Percentiles rank a stretch among this genome's conserved stretches.
Evolutionary conservation across 2,329 filamentous ascomycete genomes (phyloP).

Genomic region (Daldinia eschscholtzii): DNA sequence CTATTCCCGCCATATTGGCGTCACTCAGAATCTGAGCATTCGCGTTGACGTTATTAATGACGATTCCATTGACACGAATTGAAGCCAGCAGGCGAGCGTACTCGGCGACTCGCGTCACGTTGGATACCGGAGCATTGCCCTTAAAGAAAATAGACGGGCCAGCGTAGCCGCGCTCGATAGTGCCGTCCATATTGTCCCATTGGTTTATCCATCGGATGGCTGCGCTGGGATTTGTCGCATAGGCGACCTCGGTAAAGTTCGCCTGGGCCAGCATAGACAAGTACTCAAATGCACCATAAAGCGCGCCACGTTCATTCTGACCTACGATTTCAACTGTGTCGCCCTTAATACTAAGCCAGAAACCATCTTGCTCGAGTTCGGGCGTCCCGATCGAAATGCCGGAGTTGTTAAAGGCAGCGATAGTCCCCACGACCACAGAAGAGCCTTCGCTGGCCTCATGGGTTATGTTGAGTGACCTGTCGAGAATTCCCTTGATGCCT

Average conservation of each 20-base stretch:
- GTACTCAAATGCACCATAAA: constrained; percentile 79
- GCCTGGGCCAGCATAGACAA: constrained; percentile 67
- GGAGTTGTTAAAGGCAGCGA: constrained; percentile 57
- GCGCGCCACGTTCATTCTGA: constrained; percentile 73
- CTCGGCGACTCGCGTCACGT: constrained; percentile 70
- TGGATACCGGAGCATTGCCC: constrained; percentile 66
- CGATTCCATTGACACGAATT: constrained; percentile 73
- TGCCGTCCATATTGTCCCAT: constrained; percentile 78
- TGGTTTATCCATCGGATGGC: constrained; percentile 77
- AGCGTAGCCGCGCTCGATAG: constrained; percentile 76
- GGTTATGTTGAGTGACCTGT: constrained; percentile 57
- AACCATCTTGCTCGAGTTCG: constrained; percentile 69
- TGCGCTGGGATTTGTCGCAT: constrained; percentile 63
- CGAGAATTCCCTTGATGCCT: constrained; percentile 69
- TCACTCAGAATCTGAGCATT: constrained; percentile 68
- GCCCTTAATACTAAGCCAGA: constrained; percentile 66
- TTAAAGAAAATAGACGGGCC: constrained; percentile 77
- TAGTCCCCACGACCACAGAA: constrained; percentile 63
- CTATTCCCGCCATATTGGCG: constrained; percentile 71
- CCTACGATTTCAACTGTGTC: constrained; percentile 69
- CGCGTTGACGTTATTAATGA: constrained; percentile 81
- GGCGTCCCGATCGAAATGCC: constrained; percentile 54
- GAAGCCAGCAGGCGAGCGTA: constrained; percentile 77
- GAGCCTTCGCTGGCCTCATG: constrained; percentile 41
- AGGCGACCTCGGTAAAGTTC: constrained; percentile 62